Base-by-base conservation (phyloP, 2,329 filamentous ascomycete species). In the Sarocladiaceae sp. region DNA sequence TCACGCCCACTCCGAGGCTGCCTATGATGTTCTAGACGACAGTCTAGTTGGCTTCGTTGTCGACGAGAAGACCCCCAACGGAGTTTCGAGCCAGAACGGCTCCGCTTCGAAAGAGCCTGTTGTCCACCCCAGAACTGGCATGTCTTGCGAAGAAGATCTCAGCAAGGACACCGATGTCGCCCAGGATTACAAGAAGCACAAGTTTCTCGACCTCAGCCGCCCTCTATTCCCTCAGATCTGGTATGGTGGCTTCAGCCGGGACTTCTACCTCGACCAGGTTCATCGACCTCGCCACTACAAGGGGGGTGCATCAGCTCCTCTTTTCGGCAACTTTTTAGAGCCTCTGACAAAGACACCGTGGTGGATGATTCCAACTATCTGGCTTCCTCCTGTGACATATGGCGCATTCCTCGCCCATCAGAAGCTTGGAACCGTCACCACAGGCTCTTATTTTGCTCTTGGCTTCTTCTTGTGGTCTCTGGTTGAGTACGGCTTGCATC, bases 301-400 rank as follows among this genome's bases (percentile, higher is more conserved):
- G 61, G 91, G 91, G 52, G 93, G 93, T 47, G 81, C 82, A 50
- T 96, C 89, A 6, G 93, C 93, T 29, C 93, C 93, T 16, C 68
- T 98, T 19, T 98, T 98, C 65, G 93, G 93, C 48, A 97, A 98
- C 68, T 95, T 98, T 63, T 72, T 98, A n/a, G 93, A 98, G 68
- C 93, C 93, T n/a, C 69, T 98, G 47, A 90, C 83, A 63, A 85
- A 90, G 73, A 98, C 93, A 2, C 80, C 93, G 1, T 98, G 93
- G 93, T 98, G 84, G 80, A 63, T 95, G 34, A 75, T 98, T 10
- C 93, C 93, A 3, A 73, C 73, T 0, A 48, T 95, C 2, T 98
- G 93, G 93, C 61, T 93, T 33, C 93, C 93, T n/a, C 76, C 72
- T 15, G 77, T 95, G 33, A 55, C 70, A 9, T 95, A 89, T 58